Conservation (phyloP, 169 alveolate species). For the Plasmodium adleri region DNA sequence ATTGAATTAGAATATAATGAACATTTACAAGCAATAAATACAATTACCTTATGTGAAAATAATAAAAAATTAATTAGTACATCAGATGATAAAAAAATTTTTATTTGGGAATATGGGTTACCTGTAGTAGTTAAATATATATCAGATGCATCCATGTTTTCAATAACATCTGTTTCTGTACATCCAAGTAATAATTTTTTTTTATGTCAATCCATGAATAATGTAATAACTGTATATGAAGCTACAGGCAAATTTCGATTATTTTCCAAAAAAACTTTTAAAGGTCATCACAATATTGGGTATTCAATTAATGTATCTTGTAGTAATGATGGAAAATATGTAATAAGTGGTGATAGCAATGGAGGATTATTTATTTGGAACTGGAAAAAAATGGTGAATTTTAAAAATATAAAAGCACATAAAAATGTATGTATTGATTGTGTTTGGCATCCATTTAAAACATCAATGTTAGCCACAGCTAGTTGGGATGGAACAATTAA, state of each 20-base stretch:
- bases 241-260: constrained; percentile 90
- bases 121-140: constrained; percentile 96
- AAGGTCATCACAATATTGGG: constrained; percentile 95
- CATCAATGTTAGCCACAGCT: constrained; percentile 95
- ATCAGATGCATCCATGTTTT: constrained; percentile 96
- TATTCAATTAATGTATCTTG: constrained; percentile 95
- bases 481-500: constrained; percentile 98
- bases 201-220: constrained; percentile 96
- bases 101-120: constrained; percentile 97
- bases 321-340: constrained; percentile 96
- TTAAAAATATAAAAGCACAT: constrained; percentile 94
- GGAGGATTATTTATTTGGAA: constrained; percentile 97
- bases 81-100: constrained; percentile 96
- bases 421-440: constrained; percentile 95
- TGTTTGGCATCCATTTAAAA: constrained; percentile 96
- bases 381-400: constrained; percentile 95
- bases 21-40: constrained; percentile 95
- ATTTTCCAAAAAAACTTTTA: constrained; percentile 94
- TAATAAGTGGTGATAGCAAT: constrained; percentile 96
- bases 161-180: constrained; percentile 93
- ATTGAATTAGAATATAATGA: constrained; percentile 93
- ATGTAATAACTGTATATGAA: constrained; percentile 95
- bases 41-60: constrained; percentile 94
- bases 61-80: constrained; percentile 94
- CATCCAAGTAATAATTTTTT: constrained; percentile 95